These are phyloP conservation scores for Eucalyptus dawsonii DNA, from an alignment of 345 rosid genomes.

Conservation along the genomic window DNA sequence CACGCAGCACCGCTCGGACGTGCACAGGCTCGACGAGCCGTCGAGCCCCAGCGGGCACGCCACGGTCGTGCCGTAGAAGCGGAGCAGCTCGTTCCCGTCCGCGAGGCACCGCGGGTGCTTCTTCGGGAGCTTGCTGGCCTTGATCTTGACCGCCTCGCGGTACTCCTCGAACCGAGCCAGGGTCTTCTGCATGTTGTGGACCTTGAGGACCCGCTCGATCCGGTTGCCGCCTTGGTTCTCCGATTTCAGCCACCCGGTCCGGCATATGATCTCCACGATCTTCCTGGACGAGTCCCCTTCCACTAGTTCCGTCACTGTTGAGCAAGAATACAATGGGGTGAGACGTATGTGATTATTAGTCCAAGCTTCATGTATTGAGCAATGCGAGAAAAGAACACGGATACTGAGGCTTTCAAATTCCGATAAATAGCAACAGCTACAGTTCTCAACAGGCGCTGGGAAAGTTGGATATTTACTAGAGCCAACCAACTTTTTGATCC, in stretches of 20 bases:
- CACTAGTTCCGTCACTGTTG: constrained; percentile 83
- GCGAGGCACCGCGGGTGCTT: constrained; percentile 95
- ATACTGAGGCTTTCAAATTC: background rate
- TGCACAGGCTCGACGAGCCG: constrained; percentile 70
- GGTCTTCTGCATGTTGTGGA: constrained; percentile 93
- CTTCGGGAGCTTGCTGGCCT: constrained; percentile 29
- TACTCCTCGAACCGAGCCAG: constrained; percentile 88
- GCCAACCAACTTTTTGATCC: background rate
- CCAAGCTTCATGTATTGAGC: background rate
- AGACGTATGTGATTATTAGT: background rate
- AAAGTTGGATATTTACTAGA: background rate
- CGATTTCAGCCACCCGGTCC: constrained; percentile 83
- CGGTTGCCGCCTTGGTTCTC: constrained; percentile 73
- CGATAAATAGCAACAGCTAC: background rate
- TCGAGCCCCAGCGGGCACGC: constrained; percentile 82
- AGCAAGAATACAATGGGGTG: background rate
- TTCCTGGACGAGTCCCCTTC: constrained; percentile 98
- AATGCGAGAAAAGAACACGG: background rate
- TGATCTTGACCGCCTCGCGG: constrained; percentile 75
- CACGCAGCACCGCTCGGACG: constrained; percentile 68
- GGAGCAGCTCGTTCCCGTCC: constrained; percentile 88
- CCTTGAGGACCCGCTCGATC: constrained; percentile 84
- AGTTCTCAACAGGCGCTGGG: background rate
- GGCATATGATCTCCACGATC: constrained; percentile 94
- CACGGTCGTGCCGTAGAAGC: constrained; percentile 81